Conservation (phyloP, 1,284 basidiomycete genomes). For the Heterobasidion annosum region DNA sequence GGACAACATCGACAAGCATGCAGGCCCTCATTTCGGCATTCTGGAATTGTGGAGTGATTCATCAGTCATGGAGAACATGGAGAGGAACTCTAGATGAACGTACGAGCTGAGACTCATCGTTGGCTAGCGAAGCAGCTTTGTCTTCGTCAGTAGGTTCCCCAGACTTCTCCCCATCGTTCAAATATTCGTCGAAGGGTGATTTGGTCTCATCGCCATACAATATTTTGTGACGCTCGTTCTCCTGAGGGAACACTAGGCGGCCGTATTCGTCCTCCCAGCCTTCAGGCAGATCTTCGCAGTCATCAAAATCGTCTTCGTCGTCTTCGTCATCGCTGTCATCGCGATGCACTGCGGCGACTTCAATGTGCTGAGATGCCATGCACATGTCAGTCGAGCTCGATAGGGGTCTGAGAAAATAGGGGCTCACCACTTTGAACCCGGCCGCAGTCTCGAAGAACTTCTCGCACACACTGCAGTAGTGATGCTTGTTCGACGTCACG, state of each 20-base stretch:
- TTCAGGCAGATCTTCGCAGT: conserved; percentile 10
- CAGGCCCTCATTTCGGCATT: too few species aligned
- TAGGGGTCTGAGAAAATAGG: conserved; percentile 15
- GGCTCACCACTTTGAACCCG: too few species aligned
- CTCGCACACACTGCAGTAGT: too few species aligned
- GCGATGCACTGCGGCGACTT: conserved; percentile 18
- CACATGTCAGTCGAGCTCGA: neutral
- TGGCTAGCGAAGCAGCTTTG: too few species aligned
- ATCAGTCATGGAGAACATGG: too few species aligned
- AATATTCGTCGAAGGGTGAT: conserved; percentile 12
- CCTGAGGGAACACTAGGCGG: conserved; percentile 14
- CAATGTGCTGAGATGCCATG: conserved; percentile 16
- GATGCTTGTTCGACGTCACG: too few species aligned
- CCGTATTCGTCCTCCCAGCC: conserved; percentile 22
- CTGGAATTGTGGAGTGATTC: too few species aligned
- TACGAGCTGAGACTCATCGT: too few species aligned
- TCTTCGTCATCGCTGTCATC: conserved; percentile 18
- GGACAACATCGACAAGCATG: too few species aligned
- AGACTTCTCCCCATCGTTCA: conserved; percentile 15
- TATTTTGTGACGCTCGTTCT: conserved; percentile 8
- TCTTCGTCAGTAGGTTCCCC: too few species aligned
- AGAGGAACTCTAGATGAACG: too few species aligned
- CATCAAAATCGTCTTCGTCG: conserved; percentile 10
- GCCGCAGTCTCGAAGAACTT: too few species aligned
- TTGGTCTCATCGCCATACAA: conserved; percentile 9